Percentiles rank a stretch among this genome's conserved stretches.
Conservation (phyloP, 768 basidiomycete species). For the Collybiopsis confluens region DNA sequence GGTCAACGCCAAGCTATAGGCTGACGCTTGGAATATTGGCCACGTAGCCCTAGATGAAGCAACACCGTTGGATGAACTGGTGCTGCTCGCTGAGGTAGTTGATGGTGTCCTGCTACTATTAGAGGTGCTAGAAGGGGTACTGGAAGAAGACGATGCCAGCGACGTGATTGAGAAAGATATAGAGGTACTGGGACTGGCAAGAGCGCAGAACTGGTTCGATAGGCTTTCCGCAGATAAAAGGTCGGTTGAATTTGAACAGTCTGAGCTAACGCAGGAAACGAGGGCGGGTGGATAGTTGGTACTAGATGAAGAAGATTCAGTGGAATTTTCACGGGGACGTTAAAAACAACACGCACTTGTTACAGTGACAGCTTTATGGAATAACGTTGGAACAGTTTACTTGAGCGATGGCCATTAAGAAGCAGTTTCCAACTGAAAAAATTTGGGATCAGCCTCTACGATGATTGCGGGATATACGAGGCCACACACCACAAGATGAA, state of each 20-base stretch:
- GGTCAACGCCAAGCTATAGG: neutral
- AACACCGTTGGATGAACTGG: neutral
- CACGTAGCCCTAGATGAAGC: neutral
- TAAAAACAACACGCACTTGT: neutral
- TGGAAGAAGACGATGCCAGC: neutral
- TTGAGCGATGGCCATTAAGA: neutral
- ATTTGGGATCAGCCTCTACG: neutral
- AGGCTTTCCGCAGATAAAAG: neutral
- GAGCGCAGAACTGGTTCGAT: constrained; percentile 2
- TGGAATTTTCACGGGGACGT: too few relatives aligned
- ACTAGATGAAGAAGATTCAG: neutral
- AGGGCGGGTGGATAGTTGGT: neutral
- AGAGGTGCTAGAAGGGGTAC: neutral
- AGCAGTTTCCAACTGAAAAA: neutral
- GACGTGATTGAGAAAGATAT: constrained; percentile 1
- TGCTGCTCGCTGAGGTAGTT: neutral
- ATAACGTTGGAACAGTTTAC: neutral
- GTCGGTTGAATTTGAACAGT: neutral
- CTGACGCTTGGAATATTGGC: neutral
- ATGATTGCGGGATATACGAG: neutral
- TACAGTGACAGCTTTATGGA: constrained; percentile 1
- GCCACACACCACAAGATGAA: neutral
- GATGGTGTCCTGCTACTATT: too few relatives aligned
- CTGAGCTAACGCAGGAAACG: neutral
- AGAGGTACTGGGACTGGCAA: constrained; percentile 1